These are phyloP conservation scores for Pisolithus thermaeus DNA, from an alignment of 1,284 basidiomycete genomes.

Conservation along the genomic window DNA sequence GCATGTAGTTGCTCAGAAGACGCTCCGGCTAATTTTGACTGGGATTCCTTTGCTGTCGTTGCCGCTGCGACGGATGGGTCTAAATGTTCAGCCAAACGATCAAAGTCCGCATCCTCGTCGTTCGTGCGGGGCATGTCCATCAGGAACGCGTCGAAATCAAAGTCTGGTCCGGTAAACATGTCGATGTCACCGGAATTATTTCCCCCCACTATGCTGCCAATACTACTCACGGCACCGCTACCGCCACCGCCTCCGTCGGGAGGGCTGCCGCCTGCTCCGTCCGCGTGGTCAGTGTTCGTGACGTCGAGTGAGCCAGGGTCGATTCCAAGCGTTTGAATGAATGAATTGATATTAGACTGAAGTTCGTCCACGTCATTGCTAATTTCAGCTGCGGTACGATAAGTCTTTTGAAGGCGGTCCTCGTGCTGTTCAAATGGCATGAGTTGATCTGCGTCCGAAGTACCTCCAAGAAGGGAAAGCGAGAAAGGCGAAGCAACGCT, in stretches of 20 bases:
- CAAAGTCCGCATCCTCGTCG: constrained; percentile 30
- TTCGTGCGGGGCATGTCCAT: constrained; percentile 26
- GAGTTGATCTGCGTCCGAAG: constrained; percentile 26
- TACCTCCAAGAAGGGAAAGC: constrained; percentile 12
- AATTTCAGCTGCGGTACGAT: constrained; percentile 60
- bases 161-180: constrained; percentile 30
- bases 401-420: constrained; percentile 47
- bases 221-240: constrained; percentile 4
- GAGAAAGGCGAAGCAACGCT: constrained; percentile 18
- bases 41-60: constrained; percentile 13
- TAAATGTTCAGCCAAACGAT: constrained; percentile 27
- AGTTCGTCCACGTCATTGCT: constrained; percentile 69
- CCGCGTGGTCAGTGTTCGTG: constrained; percentile 10
- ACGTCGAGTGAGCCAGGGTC: constrained; percentile 39
- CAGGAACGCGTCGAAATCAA: constrained; percentile 47
- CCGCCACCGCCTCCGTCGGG: constrained; percentile 1
- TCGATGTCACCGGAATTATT: constrained; percentile 6
- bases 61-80: constrained; percentile 21
- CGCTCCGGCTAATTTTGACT: constrained; percentile 24
- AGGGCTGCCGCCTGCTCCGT: constrained; percentile 2
- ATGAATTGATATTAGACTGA: constrained; percentile 64
- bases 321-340: constrained; percentile 69
- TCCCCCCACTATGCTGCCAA: too few relatives aligned
- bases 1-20: constrained; percentile 38
- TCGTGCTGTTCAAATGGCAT: constrained; percentile 33